A percentile compares a stretch with the other conserved stretches of the same genome.
Conservation (phyloP, 768 basidiomycete genomes). For the Lactifluus hygrophoroides region DNA sequence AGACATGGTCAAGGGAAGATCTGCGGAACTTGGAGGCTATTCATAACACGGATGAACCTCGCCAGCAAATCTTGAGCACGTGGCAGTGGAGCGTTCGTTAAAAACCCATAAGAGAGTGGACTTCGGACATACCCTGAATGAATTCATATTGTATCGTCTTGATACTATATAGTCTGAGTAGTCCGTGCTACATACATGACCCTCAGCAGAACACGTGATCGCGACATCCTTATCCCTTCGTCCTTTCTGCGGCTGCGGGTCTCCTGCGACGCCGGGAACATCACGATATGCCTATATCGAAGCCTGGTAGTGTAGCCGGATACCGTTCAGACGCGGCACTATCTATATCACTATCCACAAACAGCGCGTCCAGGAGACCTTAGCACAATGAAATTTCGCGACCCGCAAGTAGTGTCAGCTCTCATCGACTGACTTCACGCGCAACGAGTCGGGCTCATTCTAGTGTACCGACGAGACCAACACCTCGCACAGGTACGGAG, state of each 20-base stretch:
- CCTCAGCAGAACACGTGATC: not conserved
- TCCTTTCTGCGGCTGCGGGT: not conserved
- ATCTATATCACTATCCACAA: slow-evolving; percentile 10
- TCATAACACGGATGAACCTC: no score
- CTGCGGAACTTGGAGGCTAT: not conserved
- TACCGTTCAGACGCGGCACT: not conserved
- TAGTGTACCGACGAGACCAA: slow-evolving; percentile 24
- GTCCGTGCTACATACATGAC: no score
- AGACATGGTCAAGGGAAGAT: slow-evolving; percentile 3
- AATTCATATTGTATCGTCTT: not conserved
- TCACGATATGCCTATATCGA: slow-evolving; percentile 25
- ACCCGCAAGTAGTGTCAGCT: slow-evolving; percentile 39
- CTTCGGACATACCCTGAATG: no score
- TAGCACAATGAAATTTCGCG: slow-evolving; percentile 34
- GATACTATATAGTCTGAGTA: no score
- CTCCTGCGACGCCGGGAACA: not conserved
- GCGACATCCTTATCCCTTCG: not conserved
- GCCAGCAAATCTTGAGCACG: not conserved
- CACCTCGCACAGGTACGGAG: slow-evolving; percentile 26
- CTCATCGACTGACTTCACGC: slow-evolving; percentile 37
- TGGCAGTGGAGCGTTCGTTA: no score
- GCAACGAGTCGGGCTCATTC: slow-evolving; percentile 32
- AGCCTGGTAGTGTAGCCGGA: slow-evolving; percentile 21
- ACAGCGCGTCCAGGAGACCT: slow-evolving; percentile 25
- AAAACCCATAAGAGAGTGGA: no score